These are phyloP conservation scores for Cryphonectria naterciae DNA, from an alignment of 2,329 filamentous ascomycete species.

Conservation along the genomic window DNA sequence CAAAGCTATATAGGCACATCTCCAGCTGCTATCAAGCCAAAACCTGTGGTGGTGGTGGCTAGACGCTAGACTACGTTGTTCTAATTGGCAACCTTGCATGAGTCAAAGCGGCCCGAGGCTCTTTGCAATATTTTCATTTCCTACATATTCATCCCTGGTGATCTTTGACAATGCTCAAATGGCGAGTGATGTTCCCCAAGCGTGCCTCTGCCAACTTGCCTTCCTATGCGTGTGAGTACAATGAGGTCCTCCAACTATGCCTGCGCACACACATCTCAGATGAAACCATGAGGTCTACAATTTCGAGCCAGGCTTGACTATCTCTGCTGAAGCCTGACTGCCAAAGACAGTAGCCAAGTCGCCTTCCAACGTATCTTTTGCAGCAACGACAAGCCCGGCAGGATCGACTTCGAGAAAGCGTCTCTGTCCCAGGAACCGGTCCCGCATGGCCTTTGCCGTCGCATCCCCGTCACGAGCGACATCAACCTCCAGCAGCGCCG, in stretches of 20 bases:
- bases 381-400: no score
- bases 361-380: neutral
- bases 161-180: neutral
- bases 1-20: neutral
- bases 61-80: neutral
- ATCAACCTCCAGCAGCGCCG: conserved; percentile 48
- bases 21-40: neutral
- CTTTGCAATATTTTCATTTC: neutral
- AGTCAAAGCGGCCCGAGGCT: neutral
- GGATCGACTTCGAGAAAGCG: conserved; percentile 28
- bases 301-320: neutral
- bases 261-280: neutral
- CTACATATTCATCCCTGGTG: neutral
- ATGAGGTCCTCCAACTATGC: neutral
- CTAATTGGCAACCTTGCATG: neutral
- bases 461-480: conserved; percentile 41
- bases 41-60: neutral
- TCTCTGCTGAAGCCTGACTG: neutral
- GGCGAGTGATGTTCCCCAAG: neutral
- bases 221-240: neutral
- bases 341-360: conserved; percentile 18
- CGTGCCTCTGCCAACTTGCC: neutral
- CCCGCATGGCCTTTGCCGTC: conserved; percentile 45
- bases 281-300: neutral
- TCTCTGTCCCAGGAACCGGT: conserved; percentile 43